Evolutionary conservation across 441 rosid species (phyloP), one percentile per base, ranked within the genome.

Genomic region (Euphorbia schlechtendalii): DNA sequence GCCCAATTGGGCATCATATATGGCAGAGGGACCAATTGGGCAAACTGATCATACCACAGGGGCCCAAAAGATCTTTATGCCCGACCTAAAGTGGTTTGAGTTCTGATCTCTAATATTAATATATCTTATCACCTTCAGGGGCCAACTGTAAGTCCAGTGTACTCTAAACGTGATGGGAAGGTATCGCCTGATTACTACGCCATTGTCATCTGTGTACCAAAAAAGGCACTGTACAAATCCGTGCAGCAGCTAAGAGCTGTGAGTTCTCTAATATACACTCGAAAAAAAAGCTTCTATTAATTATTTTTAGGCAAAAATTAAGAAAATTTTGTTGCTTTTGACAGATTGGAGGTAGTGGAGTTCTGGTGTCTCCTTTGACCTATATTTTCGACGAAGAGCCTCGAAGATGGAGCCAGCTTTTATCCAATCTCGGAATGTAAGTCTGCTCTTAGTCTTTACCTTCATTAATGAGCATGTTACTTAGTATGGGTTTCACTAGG

Each of bases 291-390:
- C n/a, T 27, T 52, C 32, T 17, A 52, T 25, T 10, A 21, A 24
- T 14, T 2, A 1, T 7, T 0, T 24, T 56, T 3, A n/a, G 55
- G 45, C 52, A 8, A 30, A 56, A 6, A 36, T 34, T 3, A 20
- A n/a, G n/a, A 24, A 12, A 25, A 18, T 68, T 17, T 18, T 34
- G 12, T 0, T 38, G 36, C 15, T 65, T 24, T 22, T 76, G n/a
- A 77, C 90, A 94, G 94, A 80, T 86, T 4, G 96, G 96, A 68
- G 96, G 99, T n/a, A 87, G 96, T 1, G 92, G 96, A 45, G 96
- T 94, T 60, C 81, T 94, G 71, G 69, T 89, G 51, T 94, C 94
- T 24, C 92, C 92, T 0, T 52, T 87, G 69, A 94, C 97, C 61
- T 90, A 94, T 86, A 90, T 90, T 46, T 90, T 94, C 24, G 96